These are phyloP conservation scores for Tolypocladium amazonense DNA, from an alignment of 2,329 filamentous ascomycete genomes.

Conservation along the genomic window DNA sequence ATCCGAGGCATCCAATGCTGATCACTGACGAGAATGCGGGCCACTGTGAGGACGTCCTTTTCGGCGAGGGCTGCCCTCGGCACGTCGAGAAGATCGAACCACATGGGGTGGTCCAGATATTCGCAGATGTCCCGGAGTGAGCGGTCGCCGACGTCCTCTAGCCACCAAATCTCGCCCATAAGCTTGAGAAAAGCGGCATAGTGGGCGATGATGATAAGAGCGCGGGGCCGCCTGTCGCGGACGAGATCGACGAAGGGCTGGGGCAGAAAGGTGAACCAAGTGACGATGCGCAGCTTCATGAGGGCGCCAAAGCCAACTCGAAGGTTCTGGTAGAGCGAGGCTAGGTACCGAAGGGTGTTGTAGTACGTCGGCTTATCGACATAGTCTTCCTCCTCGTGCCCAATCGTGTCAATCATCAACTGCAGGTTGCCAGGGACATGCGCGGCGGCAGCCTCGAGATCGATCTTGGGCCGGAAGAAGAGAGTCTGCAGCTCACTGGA, in stretches of 20 bases:
- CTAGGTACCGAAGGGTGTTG: constrained; percentile 35
- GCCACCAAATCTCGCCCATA: constrained; percentile 36
- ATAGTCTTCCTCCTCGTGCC: constrained; percentile 29
- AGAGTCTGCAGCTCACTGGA: constrained; percentile 34
- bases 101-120: constrained; percentile 28
- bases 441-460: constrained; percentile 28
- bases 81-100: constrained; percentile 12
- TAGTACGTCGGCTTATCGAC: constrained; percentile 29
- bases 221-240: constrained; percentile 28
- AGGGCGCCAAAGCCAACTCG: constrained; percentile 26
- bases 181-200: constrained; percentile 41
- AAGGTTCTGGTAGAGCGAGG: constrained; percentile 41
- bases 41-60: constrained; percentile 23
- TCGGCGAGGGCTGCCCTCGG: constrained; percentile 28
- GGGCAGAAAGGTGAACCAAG: constrained; percentile 41
- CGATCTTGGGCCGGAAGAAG: constrained; percentile 37
- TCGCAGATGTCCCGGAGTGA: constrained; percentile 33
- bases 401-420: constrained; percentile 37
- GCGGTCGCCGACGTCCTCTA: constrained; percentile 31
- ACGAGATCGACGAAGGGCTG: constrained; percentile 31
- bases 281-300: constrained; percentile 38
- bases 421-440: constrained; percentile 37
- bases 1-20: constrained; percentile 24
- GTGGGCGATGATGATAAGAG: constrained; percentile 41
- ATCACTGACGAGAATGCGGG: constrained; percentile 32